Conservation (phyloP, 2,329 filamentous ascomycete species). For the Nemania serpens region DNA sequence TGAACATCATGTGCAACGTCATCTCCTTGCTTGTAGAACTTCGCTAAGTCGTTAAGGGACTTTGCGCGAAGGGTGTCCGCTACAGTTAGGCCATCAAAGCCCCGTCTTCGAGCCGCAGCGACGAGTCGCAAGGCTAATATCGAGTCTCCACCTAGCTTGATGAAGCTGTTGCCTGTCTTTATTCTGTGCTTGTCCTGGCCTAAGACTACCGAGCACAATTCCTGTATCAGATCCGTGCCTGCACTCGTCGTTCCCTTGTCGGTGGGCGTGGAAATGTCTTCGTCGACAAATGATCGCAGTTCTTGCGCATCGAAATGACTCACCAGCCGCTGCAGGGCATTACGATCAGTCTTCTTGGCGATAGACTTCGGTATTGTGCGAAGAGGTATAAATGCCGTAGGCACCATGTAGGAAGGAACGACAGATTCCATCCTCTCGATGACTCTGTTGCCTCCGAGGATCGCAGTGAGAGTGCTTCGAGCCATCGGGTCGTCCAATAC, state of each 20-base stretch:
- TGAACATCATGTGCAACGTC: not conserved
- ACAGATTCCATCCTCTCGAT: not conserved
- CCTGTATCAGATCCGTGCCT: not conserved
- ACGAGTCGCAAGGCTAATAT: slow-evolving; percentile 3
- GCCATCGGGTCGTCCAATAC: too few species aligned
- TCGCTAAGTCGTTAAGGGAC: not conserved
- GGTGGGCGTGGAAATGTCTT: not conserved
- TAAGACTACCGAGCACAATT: not conserved
- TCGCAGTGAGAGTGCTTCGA: too few species aligned
- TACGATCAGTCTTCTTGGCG: slow-evolving; percentile 2
- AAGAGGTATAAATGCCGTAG: slow-evolving; percentile 5
- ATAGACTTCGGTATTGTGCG: not conserved
- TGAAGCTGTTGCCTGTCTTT: slow-evolving; percentile 1
- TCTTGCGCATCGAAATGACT: not conserved
- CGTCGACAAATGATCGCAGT: slow-evolving; percentile 4
- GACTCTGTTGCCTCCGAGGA: not conserved
- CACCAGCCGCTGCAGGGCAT: not conserved
- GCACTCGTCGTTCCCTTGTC: not conserved
- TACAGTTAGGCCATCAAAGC: not conserved
- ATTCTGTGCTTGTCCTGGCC: not conserved
- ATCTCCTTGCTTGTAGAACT: not conserved
- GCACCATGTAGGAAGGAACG: slow-evolving; percentile 9
- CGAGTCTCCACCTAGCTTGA: not conserved
- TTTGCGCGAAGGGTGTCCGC: not conserved
- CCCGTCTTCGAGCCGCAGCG: not conserved